These are phyloP conservation scores for Taiwanofungus camphoratus DNA, from an alignment of 1,284 basidiomycete genomes.

Conservation along the genomic window DNA sequence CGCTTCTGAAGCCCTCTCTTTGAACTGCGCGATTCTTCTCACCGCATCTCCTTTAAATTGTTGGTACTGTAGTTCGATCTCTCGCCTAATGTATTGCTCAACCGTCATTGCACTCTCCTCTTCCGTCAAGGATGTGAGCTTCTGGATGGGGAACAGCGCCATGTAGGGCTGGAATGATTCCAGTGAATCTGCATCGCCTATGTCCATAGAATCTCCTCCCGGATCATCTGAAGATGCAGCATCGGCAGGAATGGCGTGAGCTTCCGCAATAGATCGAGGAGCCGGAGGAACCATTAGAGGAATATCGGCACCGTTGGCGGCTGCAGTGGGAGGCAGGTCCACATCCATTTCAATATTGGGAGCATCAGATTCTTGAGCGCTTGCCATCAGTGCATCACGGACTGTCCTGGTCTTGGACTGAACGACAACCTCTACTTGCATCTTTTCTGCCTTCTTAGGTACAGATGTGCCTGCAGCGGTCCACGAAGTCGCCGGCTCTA, in stretches of 20 bases:
- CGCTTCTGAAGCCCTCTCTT: constrained; percentile 52
- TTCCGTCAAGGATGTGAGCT: constrained; percentile 39
- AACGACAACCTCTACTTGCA: constrained; percentile 14
- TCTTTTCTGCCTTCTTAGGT: constrained; percentile 14
- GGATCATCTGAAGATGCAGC: no score
- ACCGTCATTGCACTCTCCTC: constrained; percentile 69
- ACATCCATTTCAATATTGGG: background rate
- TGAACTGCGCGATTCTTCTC: constrained; percentile 51
- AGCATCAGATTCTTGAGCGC: background rate
- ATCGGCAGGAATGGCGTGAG: no score
- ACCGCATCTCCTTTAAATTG: constrained; percentile 59
- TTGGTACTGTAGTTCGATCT: constrained; percentile 59
- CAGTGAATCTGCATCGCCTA: no score
- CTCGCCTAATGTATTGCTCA: constrained; percentile 71
- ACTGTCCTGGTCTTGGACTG: constrained; percentile 1
- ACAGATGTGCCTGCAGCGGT: no score
- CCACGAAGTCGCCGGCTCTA: no score
- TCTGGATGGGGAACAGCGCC: constrained; percentile 20
- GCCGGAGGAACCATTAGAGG: no score
- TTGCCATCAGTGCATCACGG: background rate
- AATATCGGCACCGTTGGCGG: no score
- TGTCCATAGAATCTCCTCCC: no score
- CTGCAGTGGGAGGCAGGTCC: no score
- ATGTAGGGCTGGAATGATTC: constrained; percentile 20
- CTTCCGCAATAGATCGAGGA: no score